Conservation (phyloP, 805 yeast genomes). For the Saccharomycopsis selenospora region DNA sequence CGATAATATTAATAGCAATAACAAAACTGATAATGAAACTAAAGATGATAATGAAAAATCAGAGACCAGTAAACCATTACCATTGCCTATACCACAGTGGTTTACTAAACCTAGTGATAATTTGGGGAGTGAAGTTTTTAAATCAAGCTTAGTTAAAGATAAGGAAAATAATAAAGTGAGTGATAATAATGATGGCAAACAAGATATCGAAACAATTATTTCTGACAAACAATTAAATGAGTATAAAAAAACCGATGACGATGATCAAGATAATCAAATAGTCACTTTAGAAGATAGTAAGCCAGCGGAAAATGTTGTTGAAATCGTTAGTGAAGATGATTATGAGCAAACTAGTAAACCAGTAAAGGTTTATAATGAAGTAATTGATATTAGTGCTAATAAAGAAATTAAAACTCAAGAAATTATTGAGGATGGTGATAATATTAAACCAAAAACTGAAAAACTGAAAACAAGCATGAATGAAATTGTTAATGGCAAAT, state of each 20-base stretch:
- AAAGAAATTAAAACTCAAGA: neutral
- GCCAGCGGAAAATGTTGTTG: conserved; percentile 7
- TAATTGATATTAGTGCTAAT: neutral
- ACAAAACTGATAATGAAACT: conserved; percentile 3
- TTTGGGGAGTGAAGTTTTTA: no score
- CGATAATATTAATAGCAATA: no score
- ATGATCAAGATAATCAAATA: neutral
- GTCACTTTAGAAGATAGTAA: neutral
- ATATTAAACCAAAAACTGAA: neutral
- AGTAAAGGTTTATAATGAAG: neutral
- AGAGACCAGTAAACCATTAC: neutral
- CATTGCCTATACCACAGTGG: neutral
- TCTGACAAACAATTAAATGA: neutral
- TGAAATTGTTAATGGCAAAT: neutral
- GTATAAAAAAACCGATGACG: neutral
- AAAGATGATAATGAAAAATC: neutral
- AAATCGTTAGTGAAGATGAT: conserved; percentile 11
- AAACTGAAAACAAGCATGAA: neutral
- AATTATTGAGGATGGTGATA: neutral
- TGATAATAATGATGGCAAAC: no score
- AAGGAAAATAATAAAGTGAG: no score
- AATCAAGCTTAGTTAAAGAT: no score
- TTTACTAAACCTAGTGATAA: neutral
- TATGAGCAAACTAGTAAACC: neutral
- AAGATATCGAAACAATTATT: neutral